Conservation (phyloP, 2,329 filamentous ascomycete genomes). For the Xylariaceae sp. region DNA sequence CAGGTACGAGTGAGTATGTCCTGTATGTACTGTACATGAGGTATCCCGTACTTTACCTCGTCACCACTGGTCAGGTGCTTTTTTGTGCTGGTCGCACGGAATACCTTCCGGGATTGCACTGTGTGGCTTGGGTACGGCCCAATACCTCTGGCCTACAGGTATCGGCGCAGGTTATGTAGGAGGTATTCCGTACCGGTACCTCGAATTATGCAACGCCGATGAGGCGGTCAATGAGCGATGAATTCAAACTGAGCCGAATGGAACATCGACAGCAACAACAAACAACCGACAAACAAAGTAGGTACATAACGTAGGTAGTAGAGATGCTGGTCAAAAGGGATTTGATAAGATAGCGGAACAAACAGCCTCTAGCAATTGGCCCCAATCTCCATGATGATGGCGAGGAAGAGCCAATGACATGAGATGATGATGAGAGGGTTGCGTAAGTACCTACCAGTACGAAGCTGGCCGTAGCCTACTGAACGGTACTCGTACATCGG, state of each 20-base stretch:
- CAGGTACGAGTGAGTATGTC: too few species aligned
- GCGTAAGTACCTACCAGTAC: constrained; percentile 1
- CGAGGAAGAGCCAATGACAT: constrained; percentile 5
- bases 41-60: background rate
- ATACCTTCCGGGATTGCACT: background rate
- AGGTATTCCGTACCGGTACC: background rate
- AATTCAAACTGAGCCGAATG: background rate
- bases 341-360: background rate
- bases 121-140: background rate
- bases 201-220: background rate
- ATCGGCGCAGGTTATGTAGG: background rate
- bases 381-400: background rate
- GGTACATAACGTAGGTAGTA: too few species aligned
- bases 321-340: background rate
- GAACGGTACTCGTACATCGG: too few species aligned
- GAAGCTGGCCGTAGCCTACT: too few species aligned
- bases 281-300: background rate
- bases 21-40: too few species aligned
- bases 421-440: constrained; percentile 14
- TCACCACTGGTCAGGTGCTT: constrained; percentile 9
- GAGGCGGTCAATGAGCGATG: background rate
- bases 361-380: background rate
- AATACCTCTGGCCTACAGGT: background rate
- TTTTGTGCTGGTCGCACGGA: background rate
- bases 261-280: background rate